phyloP scores from a whole-genome alignment of 257 asterid species.

The Nicotiana attenuata region DNA sequence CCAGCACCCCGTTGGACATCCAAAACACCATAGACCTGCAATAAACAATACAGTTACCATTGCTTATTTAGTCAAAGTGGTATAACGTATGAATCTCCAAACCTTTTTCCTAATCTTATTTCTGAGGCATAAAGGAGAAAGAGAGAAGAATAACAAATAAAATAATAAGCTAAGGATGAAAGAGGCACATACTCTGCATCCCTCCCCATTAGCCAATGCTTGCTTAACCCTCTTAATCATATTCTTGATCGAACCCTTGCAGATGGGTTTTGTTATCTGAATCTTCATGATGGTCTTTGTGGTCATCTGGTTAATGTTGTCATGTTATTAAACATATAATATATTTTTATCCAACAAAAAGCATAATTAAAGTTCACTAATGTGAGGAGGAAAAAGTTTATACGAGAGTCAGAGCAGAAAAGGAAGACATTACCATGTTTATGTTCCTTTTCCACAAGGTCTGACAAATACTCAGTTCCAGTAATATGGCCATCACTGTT shows the following conservation, averaged over 20 bases:
- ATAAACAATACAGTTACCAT: slow-evolving; percentile 8
- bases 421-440: slow-evolving; percentile 64
- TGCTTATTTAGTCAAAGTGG: background rate
- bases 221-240: slow-evolving; percentile 82
- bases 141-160: slow-evolving; percentile 1
- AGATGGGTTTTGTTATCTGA: slow-evolving; percentile 49
- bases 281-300: slow-evolving; percentile 66
- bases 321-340: background rate
- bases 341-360: background rate
- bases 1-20: slow-evolving; percentile 99
- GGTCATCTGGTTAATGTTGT: slow-evolving; percentile 50
- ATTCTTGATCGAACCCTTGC: slow-evolving; percentile 67
- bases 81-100: background rate
- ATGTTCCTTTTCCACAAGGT: slow-evolving; percentile 94
- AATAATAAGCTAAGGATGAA: slow-evolving; percentile 3
- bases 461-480: slow-evolving; percentile 89
- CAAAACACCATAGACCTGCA: slow-evolving; percentile 88
- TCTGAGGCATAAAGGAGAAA: slow-evolving; percentile 15
- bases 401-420: slow-evolving; percentile 1
- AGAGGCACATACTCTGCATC: slow-evolving; percentile 70
- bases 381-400: background rate
- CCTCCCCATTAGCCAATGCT: slow-evolving; percentile 80
- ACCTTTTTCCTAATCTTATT: background rate
- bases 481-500: slow-evolving; percentile 61
- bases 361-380: background rate